Percentiles rank a stretch among this genome's conserved stretches.
These are phyloP conservation scores for Hsuehochloa calcarea DNA, from an alignment of 176 grass and related monocot genomes.

Conservation along the genomic window DNA sequence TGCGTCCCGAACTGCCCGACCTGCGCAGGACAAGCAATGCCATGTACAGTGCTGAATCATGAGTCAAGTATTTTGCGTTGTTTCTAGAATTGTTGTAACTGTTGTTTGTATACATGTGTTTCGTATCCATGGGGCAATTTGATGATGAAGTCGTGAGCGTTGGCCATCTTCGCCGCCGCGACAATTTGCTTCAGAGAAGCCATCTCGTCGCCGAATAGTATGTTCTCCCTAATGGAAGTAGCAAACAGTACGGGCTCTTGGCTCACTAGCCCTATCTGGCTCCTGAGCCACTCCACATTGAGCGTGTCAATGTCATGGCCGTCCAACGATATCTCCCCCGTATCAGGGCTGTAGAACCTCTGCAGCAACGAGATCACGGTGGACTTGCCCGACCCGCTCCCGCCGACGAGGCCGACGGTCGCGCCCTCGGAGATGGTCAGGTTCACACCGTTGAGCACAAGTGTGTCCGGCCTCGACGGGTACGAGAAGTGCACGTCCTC, in stretches of 20 bases:
- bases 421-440: slow-evolving; percentile 34
- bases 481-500: slow-evolving; percentile 47
- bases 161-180: slow-evolving; percentile 50
- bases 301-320: slow-evolving; percentile 35
- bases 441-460: slow-evolving; percentile 43
- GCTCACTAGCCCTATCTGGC: slow-evolving; percentile 60
- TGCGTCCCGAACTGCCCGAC: slow-evolving; percentile 49
- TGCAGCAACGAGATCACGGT: slow-evolving; percentile 58
- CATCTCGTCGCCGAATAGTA: slow-evolving; percentile 53
- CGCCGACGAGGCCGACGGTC: slow-evolving; percentile 53
- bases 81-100: no score
- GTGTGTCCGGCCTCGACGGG: slow-evolving; percentile 47
- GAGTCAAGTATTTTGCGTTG: not conserved
- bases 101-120: slow-evolving; percentile 25
- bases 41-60: not conserved
- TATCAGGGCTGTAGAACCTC: slow-evolving; percentile 48
- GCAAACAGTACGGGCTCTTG: slow-evolving; percentile 59
- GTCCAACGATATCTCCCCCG: slow-evolving; percentile 48
- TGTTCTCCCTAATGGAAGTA: slow-evolving; percentile 58
- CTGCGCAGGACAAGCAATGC: not conserved
- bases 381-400: slow-evolving; percentile 57
- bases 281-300: slow-evolving; percentile 48
- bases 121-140: slow-evolving; percentile 55
- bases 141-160: slow-evolving; percentile 57
- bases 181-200: slow-evolving; percentile 53